Base-by-base conservation (phyloP, 169 alveolate species). In the Pseudocohnilembus persalinus region DNA sequence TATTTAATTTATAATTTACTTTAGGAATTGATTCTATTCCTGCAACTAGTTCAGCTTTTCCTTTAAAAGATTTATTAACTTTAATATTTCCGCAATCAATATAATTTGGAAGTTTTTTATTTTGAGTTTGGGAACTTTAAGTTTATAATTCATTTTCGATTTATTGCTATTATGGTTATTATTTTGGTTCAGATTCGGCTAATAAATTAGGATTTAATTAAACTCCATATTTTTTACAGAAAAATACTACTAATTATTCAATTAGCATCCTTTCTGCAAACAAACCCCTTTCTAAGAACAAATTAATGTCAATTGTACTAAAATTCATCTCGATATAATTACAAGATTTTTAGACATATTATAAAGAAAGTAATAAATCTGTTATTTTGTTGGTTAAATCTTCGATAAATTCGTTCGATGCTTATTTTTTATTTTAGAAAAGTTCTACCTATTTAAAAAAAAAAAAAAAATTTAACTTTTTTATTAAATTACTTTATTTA, bases 401-500 rank as follows among this genome's bases (percentile, higher is more conserved):
- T 72, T 15, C 20, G 49, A 79, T 79, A 4, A 64, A 35, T 79
- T 79, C 84, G 31, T 16, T 34, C 16, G 75, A 79, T 49, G 75
- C 84, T n/a, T 74, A 79, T 64, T 79, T 79, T 49, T 79, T 79
- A 29, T 63, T 79, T 79, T 79, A 74, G 26, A 79, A 79, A 11
- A 25, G 63, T 32, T 79, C 84, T 11, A 49, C 20, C 68, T 49
- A 49, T 49, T 49, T 11, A 49, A 49, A 11, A 20, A 49, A 11
- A 11, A 49, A 49, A 11, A 4, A 49, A 4, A 4, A 49, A 49
- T 11, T 49, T 11, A 20, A n/a, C n/a, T n/a, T n/a, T n/a, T n/a
- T n/a, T n/a, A n/a, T n/a, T n/a, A n/a, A n/a, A n/a, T n/a, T n/a
- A n/a, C n/a, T n/a, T n/a, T n/a, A n/a, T n/a, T n/a, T n/a, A n/a